Base-by-base conservation (phyloP, 139 green algal species). In the Asterochloris erici region DNA sequence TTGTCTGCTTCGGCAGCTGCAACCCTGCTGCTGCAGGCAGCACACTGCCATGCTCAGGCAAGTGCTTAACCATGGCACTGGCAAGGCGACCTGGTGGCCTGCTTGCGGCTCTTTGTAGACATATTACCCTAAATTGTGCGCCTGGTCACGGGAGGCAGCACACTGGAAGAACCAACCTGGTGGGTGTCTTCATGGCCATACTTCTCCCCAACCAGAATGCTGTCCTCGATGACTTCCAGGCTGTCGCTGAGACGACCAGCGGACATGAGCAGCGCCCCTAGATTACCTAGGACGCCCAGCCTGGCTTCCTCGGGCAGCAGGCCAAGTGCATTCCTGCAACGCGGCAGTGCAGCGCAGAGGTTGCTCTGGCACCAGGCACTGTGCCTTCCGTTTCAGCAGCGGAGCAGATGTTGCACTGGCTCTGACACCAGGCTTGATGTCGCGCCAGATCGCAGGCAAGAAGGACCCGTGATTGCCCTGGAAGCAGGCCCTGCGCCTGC, bases 251-350 rank as follows among this genome's bases (percentile, higher is more conserved):
- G 73, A 11, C 73, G 74, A 6, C 81, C 85, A 21, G 70, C 88
- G 12, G 79, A 73, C 81, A 94, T 85, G 70, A 94, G 81, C 76
- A 94, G 86, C 15, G 88, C 90, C 0, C 85, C 90, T 28, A 94
- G 83, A 77, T 91, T 92, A 54, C 79, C 83, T 28, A 47, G 70
- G 0, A 91, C 19, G 9, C 74, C 74, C 70, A 75, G 69, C 14
- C 63, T 28, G 10, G 63, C 76, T 0, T 63, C 60, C 9, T 75
- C 24, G 17, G 23, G 61, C 6, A 62, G 54, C 14, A 78, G 12
- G 24, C 26, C 28, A 0, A 79, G 69, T 61, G 85, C 85, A 29
- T 79, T 76, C 78, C 76, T 70, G 21, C 68, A 61, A 54, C 4
- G 38, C 38, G 38, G 38, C 38, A 10, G 38, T 54, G 38, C 38